These are phyloP conservation scores for Fagus crenata DNA, from an alignment of 306 rosid species.

Conservation along the genomic window DNA sequence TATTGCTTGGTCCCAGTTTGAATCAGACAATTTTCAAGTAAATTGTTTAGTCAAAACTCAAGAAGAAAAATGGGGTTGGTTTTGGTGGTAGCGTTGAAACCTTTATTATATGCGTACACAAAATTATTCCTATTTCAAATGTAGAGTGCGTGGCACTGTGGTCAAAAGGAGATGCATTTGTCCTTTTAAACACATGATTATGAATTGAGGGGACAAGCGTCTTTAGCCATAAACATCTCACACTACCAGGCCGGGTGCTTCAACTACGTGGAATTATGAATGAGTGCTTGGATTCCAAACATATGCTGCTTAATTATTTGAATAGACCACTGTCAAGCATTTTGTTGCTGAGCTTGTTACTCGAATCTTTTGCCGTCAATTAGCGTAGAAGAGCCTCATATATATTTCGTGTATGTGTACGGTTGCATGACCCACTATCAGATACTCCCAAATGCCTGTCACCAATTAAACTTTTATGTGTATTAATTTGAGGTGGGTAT, in stretches of 20 bases:
- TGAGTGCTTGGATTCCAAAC: background rate
- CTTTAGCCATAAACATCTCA: background rate
- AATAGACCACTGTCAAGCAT: background rate
- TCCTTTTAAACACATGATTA: constrained; percentile 2
- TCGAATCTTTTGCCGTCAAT: background rate
- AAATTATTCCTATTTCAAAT: background rate
- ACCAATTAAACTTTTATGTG: too few species aligned
- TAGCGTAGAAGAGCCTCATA: background rate
- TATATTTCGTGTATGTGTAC: too few species aligned
- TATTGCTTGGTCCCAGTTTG: constrained; percentile 16
- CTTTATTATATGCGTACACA: constrained; percentile 1
- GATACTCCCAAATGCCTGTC: too few species aligned
- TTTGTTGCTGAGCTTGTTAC: background rate
- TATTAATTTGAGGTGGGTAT: too few species aligned
- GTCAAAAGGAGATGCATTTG: constrained; percentile 25
- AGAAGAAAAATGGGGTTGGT: constrained; percentile 29
- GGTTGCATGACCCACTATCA: too few species aligned
- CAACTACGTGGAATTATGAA: constrained; percentile 13
- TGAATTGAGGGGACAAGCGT: constrained; percentile 1
- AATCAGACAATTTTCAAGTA: background rate
- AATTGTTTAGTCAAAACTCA: constrained; percentile 8
- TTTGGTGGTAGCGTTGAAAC: constrained; percentile 23
- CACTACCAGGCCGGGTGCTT: background rate
- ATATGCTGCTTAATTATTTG: constrained; percentile 5
- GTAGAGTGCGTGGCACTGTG: constrained; percentile 3